Percentiles rank a stretch among this genome's conserved stretches.
Conservation (phyloP, 768 basidiomycete species). For the Trametes cubensis region DNA sequence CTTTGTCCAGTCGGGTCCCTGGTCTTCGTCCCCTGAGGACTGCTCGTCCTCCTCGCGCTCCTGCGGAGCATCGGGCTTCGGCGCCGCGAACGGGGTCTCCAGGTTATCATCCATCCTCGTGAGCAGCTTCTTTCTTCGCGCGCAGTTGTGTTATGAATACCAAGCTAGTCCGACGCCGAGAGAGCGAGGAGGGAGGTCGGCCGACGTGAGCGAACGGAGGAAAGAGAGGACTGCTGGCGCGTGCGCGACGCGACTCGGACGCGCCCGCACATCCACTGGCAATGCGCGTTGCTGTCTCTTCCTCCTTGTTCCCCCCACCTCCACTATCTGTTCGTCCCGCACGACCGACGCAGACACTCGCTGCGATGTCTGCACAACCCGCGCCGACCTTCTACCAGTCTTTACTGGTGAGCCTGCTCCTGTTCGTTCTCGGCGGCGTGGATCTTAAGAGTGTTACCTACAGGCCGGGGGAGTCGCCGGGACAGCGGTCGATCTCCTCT, state of each 20-base stretch:
- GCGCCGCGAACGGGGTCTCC: constrained; percentile 44
- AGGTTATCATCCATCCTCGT: constrained; percentile 62
- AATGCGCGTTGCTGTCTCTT: too few relatives aligned
- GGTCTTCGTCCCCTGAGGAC: constrained; percentile 76
- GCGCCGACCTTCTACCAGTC: constrained; percentile 37
- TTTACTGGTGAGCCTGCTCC: constrained; percentile 30
- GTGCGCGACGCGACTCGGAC: constrained; percentile 6
- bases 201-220: neutral
- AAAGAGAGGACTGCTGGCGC: too few relatives aligned
- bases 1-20: constrained; percentile 81
- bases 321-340: neutral
- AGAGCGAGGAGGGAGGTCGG: neutral
- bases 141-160: too few relatives aligned
- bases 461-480: constrained; percentile 92
- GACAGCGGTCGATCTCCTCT: constrained; percentile 89
- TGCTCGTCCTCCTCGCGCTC: constrained; percentile 49
- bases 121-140: too few relatives aligned
- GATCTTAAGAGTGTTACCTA: too few relatives aligned
- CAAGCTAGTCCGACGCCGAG: neutral
- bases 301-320: too few relatives aligned
- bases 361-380: constrained; percentile 17
- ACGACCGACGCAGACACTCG: neutral
- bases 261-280: neutral
- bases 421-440: too few relatives aligned
- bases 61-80: constrained; percentile 32